A percentile compares a stretch with the other conserved stretches of the same genome.
phyloP scores from a whole-genome alignment of 2,329 filamentous ascomycete species.

The Sphaerulina populicola region DNA sequence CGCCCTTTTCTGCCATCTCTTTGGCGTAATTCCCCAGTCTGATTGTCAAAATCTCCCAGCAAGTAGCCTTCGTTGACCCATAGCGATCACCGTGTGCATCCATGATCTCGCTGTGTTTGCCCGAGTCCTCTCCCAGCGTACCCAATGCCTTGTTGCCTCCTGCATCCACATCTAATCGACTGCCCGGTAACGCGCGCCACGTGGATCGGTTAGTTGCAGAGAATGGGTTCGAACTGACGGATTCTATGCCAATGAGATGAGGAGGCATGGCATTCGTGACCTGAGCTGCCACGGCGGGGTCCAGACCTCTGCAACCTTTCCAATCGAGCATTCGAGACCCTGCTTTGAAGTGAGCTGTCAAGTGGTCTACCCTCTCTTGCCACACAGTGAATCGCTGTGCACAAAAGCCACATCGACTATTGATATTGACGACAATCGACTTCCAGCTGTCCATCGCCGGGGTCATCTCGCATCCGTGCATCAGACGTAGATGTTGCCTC shows the following conservation, averaged over 20 bases:
- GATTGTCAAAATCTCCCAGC: slow-evolving; percentile 45
- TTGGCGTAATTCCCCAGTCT: slow-evolving; percentile 40
- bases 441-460: slow-evolving; percentile 58
- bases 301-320: slow-evolving; percentile 49
- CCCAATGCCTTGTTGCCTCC: slow-evolving; percentile 2
- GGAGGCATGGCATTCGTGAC: slow-evolving; percentile 47
- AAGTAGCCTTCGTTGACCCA: slow-evolving; percentile 31
- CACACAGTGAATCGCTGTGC: slow-evolving; percentile 41
- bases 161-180: not conserved
- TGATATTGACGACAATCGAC: slow-evolving; percentile 47
- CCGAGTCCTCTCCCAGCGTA: slow-evolving; percentile 3
- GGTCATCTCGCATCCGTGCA: slow-evolving; percentile 55
- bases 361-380: slow-evolving; percentile 46
- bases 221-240: slow-evolving; percentile 41
- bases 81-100: slow-evolving; percentile 9
- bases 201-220: slow-evolving; percentile 34
- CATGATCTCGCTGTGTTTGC: slow-evolving; percentile 4
- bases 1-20: slow-evolving; percentile 33
- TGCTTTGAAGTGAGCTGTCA: slow-evolving; percentile 49
- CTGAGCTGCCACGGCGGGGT: slow-evolving; percentile 40
- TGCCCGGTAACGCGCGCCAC: slow-evolving; percentile 14
- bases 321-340: slow-evolving; percentile 48
- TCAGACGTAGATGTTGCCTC: slow-evolving; percentile 52
- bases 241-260: slow-evolving; percentile 45
- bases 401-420: slow-evolving; percentile 50